Base-by-base conservation (phyloP, 1,284 basidiomycete genomes). In the Fomitiporia mediterranea region DNA sequence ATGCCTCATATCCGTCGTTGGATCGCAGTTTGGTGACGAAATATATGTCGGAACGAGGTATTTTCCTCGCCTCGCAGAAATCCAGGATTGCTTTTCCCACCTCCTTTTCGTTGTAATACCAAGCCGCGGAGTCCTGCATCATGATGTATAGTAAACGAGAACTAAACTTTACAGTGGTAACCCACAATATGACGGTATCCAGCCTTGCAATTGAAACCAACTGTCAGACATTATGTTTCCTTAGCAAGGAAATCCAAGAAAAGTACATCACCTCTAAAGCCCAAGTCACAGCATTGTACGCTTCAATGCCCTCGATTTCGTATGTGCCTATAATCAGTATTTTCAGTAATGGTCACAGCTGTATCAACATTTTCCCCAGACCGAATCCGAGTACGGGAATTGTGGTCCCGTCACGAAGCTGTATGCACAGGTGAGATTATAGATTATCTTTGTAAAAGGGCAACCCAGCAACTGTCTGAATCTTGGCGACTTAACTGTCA, bases 41-140 rank as follows among this genome's bases (percentile, higher is more conserved):
- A 72, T 82, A 88, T 60, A 90, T 75, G 19, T 78, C 77, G 5
- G 72, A 70, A 32, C 84, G 81, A 42, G 78, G 75, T 8, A 76
- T 73, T 47, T 68, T 66, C 15, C 74, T 68, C 40, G 67, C 68
- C 49, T 69, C 66, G 66, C 80, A 76, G 66, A 80, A 87, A 61
- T 82, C 78, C 48, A 70, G 70, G 64, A 89, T 80, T 15, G 83
- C 85, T 37, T 72, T 67, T 6, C 85, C 84, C 56, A 79, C 81
- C 59, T 82, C 77, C 39, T 68, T 71, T 66, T 89, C 86, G 67
- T 88, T 88, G 64, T 83, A 77, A 65, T 87, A 89, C 85, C 84
- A 85, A 57, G 71, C 74, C 37, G 79, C 77, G 25, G 77, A 79
- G 66, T 82, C 81, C 79, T 81, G 58, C 30, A 23, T 17, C 17